Base-by-base conservation (phyloP, 352 stramenopile genomes). In the Aphanomyces astaci region DNA sequence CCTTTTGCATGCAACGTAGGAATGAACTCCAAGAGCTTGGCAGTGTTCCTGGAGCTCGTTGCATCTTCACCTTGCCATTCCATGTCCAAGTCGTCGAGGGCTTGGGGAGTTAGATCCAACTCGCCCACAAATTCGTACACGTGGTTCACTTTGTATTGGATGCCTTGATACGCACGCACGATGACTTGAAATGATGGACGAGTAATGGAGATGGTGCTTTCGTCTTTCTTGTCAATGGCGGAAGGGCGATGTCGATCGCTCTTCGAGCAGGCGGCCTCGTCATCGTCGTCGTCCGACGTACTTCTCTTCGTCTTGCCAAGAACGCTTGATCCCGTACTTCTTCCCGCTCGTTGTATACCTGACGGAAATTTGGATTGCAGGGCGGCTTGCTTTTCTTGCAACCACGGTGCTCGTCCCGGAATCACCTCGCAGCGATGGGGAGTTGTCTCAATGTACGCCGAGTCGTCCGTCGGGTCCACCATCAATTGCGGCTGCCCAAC, bases 91-190 rank as follows among this genome's bases (percentile, higher is more conserved):
- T 76, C 72, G 24, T 48, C 45, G 1, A 78, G 59, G 1, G 72
- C 75, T 0, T 80, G 49, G 2, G 89, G 78, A 53, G 85, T 75
- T 19, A 92, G 63, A 62, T 94, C 85, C 28, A 92, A 72, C 19
- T 89, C 77, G 13, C 83, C 85, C 2, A 88, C 72, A 64, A 94
- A 94, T 62, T 94, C 85, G 31, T 92, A 94, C 17, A 82, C 76
- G 57, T 90, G 81, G 73, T 94, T 94, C 52, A 94, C 83, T 64
- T 86, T 89, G 64, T 90, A 94, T 3, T 36, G 56, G 10, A 33
- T 36, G 19, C 56, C 36, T n/a, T 30, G 31, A 48, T 65, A 65
- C 27, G 56, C 56, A 9, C 56, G 56, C 15, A 65, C 56, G n/a
- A 65, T 65, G 13, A 65, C 56, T 51, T 65, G 36, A 31, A 65